A percentile compares a stretch with the other conserved stretches of the same genome.
Evolutionary conservation across 495 filamentous ascomycete genomes (phyloP).

Genomic region (Hypoxylon rickii): DNA sequence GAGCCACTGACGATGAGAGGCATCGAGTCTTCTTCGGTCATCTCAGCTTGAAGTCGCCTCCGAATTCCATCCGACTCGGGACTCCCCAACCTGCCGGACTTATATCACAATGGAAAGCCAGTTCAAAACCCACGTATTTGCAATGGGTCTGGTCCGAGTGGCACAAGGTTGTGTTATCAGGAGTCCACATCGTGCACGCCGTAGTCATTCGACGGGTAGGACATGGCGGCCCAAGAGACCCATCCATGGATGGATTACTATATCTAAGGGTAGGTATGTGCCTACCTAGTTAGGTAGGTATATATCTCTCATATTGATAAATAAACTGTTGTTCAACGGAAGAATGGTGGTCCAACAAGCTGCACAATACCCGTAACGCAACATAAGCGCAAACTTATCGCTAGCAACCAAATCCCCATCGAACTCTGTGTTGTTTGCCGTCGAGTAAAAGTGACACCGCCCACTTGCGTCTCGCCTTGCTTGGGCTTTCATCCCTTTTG

Average conservation of each 20-base stretch:
- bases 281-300: too few species aligned
- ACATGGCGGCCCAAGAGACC: not conserved
- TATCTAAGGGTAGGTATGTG: too few species aligned
- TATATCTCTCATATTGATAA: not conserved
- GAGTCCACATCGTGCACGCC: constrained; percentile 3
- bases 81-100: constrained; percentile 15
- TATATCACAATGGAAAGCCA: too few species aligned
- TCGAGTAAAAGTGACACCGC: not conserved
- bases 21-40: too few species aligned
- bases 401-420: not conserved
- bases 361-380: not conserved
- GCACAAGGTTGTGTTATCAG: not conserved
- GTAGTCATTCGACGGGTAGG: not conserved
- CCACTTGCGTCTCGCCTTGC: constrained; percentile 3
- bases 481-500: not conserved
- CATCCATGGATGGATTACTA: too few species aligned
- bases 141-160: constrained; percentile 1
- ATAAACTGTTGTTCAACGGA: not conserved
- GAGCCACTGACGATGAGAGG: too few species aligned
- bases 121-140: too few species aligned
- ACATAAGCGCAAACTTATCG: not conserved
- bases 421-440: constrained; percentile 3
- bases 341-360: not conserved
- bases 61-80: constrained; percentile 21
- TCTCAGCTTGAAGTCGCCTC: constrained; percentile 15